A percentile compares a stretch with the other conserved stretches of the same genome.
phyloP scores from a whole-genome alignment of 129 eudicot genomes.

The Erigeron canadensis region DNA sequence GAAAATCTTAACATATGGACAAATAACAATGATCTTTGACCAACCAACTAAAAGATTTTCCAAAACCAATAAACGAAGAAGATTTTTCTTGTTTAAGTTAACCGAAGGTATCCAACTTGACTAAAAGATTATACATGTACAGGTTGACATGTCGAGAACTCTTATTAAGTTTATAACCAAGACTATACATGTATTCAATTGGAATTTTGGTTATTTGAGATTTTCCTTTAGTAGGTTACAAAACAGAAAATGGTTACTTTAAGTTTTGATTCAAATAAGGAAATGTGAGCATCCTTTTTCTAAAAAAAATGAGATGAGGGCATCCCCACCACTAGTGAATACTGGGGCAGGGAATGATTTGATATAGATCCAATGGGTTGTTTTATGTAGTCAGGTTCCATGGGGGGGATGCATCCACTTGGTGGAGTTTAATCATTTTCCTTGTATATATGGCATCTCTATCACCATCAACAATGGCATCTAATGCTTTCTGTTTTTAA shows the following conservation, averaged over 20 bases:
- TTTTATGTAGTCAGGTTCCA: slow-evolving; percentile 4
- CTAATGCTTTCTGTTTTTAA: slow-evolving; percentile 8
- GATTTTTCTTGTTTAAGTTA: background rate
- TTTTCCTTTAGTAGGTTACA: background rate
- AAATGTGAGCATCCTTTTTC: background rate
- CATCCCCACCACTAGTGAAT: slow-evolving; percentile 15
- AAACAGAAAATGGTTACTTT: background rate
- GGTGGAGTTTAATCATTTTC: slow-evolving; percentile 5
- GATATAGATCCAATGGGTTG: slow-evolving; percentile 1
- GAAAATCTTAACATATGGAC: background rate
- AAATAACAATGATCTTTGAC: background rate
- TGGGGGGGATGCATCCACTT: slow-evolving; percentile 24
- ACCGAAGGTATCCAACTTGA: too few species aligned
- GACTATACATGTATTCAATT: too few species aligned
- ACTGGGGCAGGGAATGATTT: slow-evolving; percentile 14
- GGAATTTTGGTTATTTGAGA: too few species aligned
- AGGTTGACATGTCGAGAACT: too few species aligned
- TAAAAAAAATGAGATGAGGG: background rate
- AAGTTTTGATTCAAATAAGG: background rate
- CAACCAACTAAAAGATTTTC: background rate
- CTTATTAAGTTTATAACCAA: too few species aligned
- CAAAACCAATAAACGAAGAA: background rate
- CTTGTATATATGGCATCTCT: slow-evolving; percentile 6
- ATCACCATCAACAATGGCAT: slow-evolving; percentile 18
- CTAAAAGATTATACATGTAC: too few species aligned